Base-by-base conservation (phyloP, 176 grass and related monocot genomes). In the Aegilops bicornis region DNA sequence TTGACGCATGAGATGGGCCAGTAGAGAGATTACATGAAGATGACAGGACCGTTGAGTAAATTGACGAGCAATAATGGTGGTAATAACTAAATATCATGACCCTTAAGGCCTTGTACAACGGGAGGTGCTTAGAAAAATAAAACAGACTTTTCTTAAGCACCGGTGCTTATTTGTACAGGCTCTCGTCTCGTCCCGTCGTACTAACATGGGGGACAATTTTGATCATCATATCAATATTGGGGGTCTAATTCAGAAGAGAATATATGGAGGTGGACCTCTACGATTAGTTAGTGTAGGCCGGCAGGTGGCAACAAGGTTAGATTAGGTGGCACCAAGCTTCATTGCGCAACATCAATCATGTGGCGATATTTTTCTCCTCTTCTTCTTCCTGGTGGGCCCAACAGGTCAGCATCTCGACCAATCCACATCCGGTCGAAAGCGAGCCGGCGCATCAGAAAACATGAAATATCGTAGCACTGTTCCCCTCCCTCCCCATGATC, bases 391-490 rank as follows among this genome's bases (percentile, higher is more conserved):
- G 50, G 72, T 68, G 61, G 79, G n/a, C 23, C 48, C 69, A 27
- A 2, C 9, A 66, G 30, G 40, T 56, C 42, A 13, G 30, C n/a
- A 76, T 87, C 78, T 87, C 78, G 54, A 54, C 74, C 69, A 75
- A 54, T 81, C 69, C 6, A 81, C 15, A 0, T 67, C 43, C 45
- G 16, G 25, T 19, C n/a, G 69, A 87, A 64, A 87, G 54, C 68
- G 39, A 73, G 8, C 27, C 35, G 52, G 25, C 15, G 31, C 1
- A 37, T 9, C 9, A 69, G 32, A 13, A 40, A 39, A 39, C 69
- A 67, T 1, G 8, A 52, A 68, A 40, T 35, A 62, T 52, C 67
- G 2, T 6, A n/a, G 11, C 16, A 33, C n/a, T 30, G 23, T 31
- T 9, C 19, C 50, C 50, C 16, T 54, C 50, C 16, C 11, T 15